Conservation (phyloP, 441 rosid species). For the Theobroma grandiflorum region DNA sequence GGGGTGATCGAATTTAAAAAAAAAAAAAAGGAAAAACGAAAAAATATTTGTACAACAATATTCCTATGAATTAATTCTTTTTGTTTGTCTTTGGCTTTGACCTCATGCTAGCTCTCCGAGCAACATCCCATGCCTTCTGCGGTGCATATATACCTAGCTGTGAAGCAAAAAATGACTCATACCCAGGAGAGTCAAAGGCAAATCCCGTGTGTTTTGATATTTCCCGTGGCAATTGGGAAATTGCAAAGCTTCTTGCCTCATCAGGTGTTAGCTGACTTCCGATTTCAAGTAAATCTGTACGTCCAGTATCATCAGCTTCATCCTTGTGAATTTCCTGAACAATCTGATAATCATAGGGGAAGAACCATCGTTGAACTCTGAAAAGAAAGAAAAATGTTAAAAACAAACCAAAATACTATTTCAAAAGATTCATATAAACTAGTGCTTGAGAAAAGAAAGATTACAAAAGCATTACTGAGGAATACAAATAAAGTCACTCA, state of each 20-base stretch:
- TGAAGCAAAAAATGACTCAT: constrained; percentile 94
- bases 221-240: constrained; percentile 90
- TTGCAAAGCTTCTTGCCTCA: constrained; percentile 85
- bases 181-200: constrained; percentile 97
- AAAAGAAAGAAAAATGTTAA: constrained; percentile 6
- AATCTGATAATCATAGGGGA: constrained; percentile 92
- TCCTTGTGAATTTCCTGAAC: constrained; percentile 89
- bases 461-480: neutral
- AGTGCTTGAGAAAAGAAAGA: neutral
- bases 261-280: constrained; percentile 75
- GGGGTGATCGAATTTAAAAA: neutral
- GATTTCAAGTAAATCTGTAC: constrained; percentile 58
- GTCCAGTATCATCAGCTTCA: constrained; percentile 66
- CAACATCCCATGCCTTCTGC: constrained; percentile 98
- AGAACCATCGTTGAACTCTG: constrained; percentile 95
- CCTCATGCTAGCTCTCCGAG: constrained; percentile 88
- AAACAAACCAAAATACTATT: neutral
- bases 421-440: neutral
- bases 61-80: constrained; percentile 43
- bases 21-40: neutral
- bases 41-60: constrained; percentile 31
- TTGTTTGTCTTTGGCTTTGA: constrained; percentile 55
- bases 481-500: neutral
- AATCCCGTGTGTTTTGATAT: constrained; percentile 93
- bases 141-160: constrained; percentile 90